Evolutionary conservation across 1,284 basidiomycete genomes (phyloP).

Genomic region (Cryptococcus maquisensis): DNA sequence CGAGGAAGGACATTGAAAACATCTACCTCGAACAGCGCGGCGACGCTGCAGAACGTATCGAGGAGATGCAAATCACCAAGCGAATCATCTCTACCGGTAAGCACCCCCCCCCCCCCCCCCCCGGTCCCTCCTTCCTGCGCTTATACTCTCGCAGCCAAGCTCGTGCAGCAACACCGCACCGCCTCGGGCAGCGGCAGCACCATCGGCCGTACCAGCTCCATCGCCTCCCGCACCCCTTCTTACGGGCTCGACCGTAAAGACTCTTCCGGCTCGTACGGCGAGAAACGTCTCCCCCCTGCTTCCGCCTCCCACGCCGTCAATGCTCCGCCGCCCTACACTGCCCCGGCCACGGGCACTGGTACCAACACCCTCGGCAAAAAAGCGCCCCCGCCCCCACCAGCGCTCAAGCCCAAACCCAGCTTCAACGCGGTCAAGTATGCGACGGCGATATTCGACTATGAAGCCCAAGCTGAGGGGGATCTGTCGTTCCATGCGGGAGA

Average conservation of each 20-base stretch:
- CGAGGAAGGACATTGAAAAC: constrained; percentile 66
- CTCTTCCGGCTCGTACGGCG: constrained; percentile 40
- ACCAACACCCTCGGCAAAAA: constrained; percentile 59
- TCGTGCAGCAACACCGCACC: constrained; percentile 38
- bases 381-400: constrained; percentile 80
- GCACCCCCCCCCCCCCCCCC: no score
- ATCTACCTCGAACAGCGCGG: constrained; percentile 76
- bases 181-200: constrained; percentile 24
- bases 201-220: constrained; percentile 45
- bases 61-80: constrained; percentile 72
- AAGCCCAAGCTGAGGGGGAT: constrained; percentile 88
- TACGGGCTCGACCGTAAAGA: constrained; percentile 44
- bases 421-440: constrained; percentile 64
- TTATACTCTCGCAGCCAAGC: constrained; percentile 26
- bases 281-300: constrained; percentile 18
- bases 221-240: constrained; percentile 42
- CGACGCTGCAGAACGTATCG: constrained; percentile 71
- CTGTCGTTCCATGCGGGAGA: constrained; percentile 89
- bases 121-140: no score
- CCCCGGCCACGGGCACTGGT: constrained; percentile 38
- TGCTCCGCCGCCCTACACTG: constrained; percentile 49
- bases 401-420: constrained; percentile 71
- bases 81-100: constrained; percentile 75
- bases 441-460: constrained; percentile 92
- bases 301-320: constrained; percentile 54